A percentile compares a stretch with the other conserved stretches of the same genome.
Conservation (phyloP, 345 rosid species). For the Toxicodendron radicans region DNA sequence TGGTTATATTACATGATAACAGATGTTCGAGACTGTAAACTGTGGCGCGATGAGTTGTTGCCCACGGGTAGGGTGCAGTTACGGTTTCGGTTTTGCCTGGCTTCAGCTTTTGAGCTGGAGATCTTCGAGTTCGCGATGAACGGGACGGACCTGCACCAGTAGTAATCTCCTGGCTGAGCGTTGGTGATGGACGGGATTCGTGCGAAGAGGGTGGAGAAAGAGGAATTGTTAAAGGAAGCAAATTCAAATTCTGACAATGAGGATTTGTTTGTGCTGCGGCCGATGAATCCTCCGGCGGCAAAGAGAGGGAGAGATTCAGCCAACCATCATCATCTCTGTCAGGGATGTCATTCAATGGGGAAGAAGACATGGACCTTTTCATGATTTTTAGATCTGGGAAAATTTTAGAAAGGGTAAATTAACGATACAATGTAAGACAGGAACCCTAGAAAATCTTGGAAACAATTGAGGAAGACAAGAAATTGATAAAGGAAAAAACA, state of each 20-base stretch:
- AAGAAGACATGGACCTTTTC: constrained; percentile 1
- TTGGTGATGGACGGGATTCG: neutral
- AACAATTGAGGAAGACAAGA: neutral
- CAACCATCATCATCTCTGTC: neutral
- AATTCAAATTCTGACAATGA: neutral
- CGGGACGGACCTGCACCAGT: constrained; percentile 4
- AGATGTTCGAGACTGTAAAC: constrained; percentile 29
- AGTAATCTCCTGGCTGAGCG: neutral
- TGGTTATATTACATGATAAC: constrained; percentile 10
- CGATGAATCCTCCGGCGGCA: neutral
- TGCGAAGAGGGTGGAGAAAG: neutral
- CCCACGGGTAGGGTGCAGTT: constrained; percentile 31
- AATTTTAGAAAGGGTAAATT: no score
- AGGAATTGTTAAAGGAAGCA: neutral
- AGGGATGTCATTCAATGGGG: neutral
- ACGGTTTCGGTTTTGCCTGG: constrained; percentile 25
- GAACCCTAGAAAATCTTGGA: neutral
- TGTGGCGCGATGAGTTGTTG: constrained; percentile 27
- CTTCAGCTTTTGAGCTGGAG: constrained; percentile 12
- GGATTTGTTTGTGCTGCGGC: neutral
- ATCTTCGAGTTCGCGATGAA: constrained; percentile 11
- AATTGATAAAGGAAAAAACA: neutral
- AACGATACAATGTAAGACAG: neutral
- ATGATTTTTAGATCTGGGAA: neutral
- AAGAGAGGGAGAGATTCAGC: neutral